Conservation (phyloP, 2,329 filamentous ascomycete genomes). For the Fonsecaea erecta region DNA sequence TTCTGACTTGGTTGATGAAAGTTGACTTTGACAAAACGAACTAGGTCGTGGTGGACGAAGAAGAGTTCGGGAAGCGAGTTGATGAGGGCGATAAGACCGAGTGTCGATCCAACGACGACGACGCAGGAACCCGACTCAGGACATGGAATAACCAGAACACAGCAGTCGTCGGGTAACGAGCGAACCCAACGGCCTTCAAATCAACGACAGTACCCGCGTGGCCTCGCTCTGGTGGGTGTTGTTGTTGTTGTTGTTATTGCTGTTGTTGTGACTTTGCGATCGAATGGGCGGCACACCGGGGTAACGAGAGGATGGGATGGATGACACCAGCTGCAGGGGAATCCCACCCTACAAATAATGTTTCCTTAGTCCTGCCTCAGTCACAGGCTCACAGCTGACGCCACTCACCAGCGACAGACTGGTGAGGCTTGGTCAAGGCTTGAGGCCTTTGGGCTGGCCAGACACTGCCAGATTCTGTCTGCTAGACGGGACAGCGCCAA, state of each 20-base stretch:
- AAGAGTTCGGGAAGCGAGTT: slow-evolving; percentile 1
- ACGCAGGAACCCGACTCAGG: background rate
- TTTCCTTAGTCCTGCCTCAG: background rate
- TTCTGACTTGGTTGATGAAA: slow-evolving; percentile 6
- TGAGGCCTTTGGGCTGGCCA: background rate
- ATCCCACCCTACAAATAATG: slow-evolving; percentile 1
- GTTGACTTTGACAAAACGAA: slow-evolving; percentile 4
- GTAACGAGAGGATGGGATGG: background rate
- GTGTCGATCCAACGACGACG: no score
- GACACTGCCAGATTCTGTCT: no score
- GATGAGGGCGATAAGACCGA: no score
- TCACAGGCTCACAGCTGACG: background rate
- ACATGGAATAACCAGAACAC: background rate
- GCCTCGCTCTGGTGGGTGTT: no score
- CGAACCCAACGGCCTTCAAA: background rate
- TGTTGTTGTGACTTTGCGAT: no score
- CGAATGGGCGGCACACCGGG: background rate
- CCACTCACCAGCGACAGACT: background rate
- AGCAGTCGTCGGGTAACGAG: background rate
- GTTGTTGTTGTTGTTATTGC: background rate
- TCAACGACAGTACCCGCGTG: background rate
- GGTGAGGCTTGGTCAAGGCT: background rate
- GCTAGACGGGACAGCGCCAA: background rate
- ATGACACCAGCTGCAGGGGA: background rate
- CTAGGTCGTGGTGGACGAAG: background rate